A percentile compares a stretch with the other conserved stretches of the same genome.
These are phyloP conservation scores for Metroxylon sagu DNA, from an alignment of 176 grass and related monocot genomes.

Conservation along the genomic window DNA sequence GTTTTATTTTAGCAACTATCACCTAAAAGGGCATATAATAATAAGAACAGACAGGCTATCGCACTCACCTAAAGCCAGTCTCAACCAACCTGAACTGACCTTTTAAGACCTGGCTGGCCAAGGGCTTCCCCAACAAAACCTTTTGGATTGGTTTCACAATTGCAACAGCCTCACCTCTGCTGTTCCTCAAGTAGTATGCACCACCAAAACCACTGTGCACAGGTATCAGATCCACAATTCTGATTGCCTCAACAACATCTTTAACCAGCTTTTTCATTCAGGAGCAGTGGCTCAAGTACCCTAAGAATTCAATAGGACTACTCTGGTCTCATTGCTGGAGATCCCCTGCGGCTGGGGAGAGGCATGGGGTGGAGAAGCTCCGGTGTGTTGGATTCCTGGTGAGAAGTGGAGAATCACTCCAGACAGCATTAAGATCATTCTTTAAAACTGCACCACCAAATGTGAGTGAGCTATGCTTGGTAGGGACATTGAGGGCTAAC, in stretches of 20 bases:
- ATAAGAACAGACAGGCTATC: too few relatives aligned
- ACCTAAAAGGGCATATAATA: too few relatives aligned
- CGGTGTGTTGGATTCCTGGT: slow-evolving; percentile 4
- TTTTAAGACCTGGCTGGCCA: slow-evolving; percentile 13
- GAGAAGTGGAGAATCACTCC: slow-evolving; percentile 2
- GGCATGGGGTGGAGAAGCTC: slow-evolving; percentile 11
- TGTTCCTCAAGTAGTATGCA: slow-evolving; percentile 14
- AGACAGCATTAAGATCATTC: slow-evolving; percentile 14
- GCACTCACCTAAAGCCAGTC: not conserved
- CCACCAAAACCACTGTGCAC: slow-evolving; percentile 14
- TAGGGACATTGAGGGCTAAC: slow-evolving; percentile 8
- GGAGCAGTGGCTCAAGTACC: slow-evolving; percentile 5
- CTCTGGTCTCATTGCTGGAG: not conserved
- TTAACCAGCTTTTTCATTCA: slow-evolving; percentile 7
- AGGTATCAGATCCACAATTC: slow-evolving; percentile 1
- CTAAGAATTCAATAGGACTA: slow-evolving; percentile 11
- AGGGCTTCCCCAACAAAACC: slow-evolving; percentile 14
- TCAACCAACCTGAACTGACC: slow-evolving; percentile 10
- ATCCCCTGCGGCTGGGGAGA: not conserved
- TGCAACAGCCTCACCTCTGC: slow-evolving; percentile 3
- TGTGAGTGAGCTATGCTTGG: slow-evolving; percentile 7
- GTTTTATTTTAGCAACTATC: too few relatives aligned
- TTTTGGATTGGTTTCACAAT: slow-evolving; percentile 21
- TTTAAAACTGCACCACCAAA: slow-evolving; percentile 11
- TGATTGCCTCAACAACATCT: slow-evolving; percentile 4